These are phyloP conservation scores for Neonectria magnoliae DNA, from an alignment of 2,329 filamentous ascomycete species.

Conservation along the genomic window DNA sequence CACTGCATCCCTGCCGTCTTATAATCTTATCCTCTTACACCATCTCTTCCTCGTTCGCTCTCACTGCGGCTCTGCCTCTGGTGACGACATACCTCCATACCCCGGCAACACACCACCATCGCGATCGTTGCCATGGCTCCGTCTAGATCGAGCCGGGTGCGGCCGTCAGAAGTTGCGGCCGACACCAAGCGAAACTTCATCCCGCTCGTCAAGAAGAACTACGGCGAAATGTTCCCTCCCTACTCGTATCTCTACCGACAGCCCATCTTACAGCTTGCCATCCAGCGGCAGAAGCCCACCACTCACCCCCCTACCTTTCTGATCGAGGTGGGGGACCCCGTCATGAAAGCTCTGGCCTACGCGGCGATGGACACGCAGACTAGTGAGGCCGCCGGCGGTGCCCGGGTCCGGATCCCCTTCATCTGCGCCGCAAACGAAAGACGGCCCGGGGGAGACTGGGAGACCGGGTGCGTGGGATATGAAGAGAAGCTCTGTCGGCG, in stretches of 20 bases:
- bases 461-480: conserved; percentile 63
- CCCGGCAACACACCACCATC: conserved; percentile 3
- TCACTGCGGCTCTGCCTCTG: conserved; percentile 11
- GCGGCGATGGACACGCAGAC: conserved; percentile 51
- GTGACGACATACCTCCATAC: conserved; percentile 2
- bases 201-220: conserved; percentile 69
- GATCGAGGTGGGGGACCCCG: conserved; percentile 67
- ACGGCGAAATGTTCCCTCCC: conserved; percentile 63
- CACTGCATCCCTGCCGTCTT: neutral
- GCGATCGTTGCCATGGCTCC: conserved; percentile 43
- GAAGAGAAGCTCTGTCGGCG: conserved; percentile 77
- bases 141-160: conserved; percentile 46
- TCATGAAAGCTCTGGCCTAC: conserved; percentile 70
- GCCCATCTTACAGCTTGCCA: conserved; percentile 58
- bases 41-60: neutral
- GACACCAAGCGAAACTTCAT: conserved; percentile 79
- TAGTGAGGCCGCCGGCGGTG: conserved; percentile 46
- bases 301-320: conserved; percentile 58
- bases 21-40: neutral
- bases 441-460: conserved; percentile 82
- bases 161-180: conserved; percentile 71
- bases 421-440: conserved; percentile 82
- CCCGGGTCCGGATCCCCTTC: conserved; percentile 64
- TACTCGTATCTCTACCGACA: conserved; percentile 68
- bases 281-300: conserved; percentile 48